Evolutionary conservation across 2,329 filamentous ascomycete species (phyloP), one percentile per base, ranked within the genome.

Genomic region (Trichophyton benhamiae): DNA sequence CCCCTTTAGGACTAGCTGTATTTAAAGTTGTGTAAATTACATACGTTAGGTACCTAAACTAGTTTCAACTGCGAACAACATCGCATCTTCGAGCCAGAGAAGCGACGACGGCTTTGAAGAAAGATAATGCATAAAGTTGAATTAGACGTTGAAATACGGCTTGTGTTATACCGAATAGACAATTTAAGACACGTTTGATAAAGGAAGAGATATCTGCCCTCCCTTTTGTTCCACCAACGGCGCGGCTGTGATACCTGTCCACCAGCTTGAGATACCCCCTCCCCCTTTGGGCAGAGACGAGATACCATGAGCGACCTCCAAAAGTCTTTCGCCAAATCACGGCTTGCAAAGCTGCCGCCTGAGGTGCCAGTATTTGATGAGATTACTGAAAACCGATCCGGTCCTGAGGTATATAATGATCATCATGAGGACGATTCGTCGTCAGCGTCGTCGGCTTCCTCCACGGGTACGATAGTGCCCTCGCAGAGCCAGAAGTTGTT

Each of bases 381-480:
- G 58, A 68, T 69, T n/a, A 61, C 57, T 44, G 66, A 74, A 52
- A 22, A 77, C 59, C 71, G 74, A 48, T 66, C 61, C 61, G 61
- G 62, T 52, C 11, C 52, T 55, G 52, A 69, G 58, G 27, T 20
- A 20, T 55, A 55, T n/a, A 38, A 66, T 36, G 69, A 71, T 52
- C 49, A 48, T 58, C 69, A 68, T 55, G 79, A 89, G 67, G 84
- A 86, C 65, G 86, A 88, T 71, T 88, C 85, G 13, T 88, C 85
- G 25, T 82, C 80, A 5, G 78, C 88, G 13, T 95, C 88, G 0
- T 96, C 91, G n/a, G 86, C 89, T 42, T 95, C 91, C 2, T 96
- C 91, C 1, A 90, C 91, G 2, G 91, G 91, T 27, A 97, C 92
- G n/a, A 82, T 97, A 64, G 87, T 90, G 65, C 90, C 91, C 0